A percentile compares a stretch with the other conserved stretches of the same genome.
phyloP scores from a whole-genome alignment of 169 alveolate species.

The Babesia caballi region DNA sequence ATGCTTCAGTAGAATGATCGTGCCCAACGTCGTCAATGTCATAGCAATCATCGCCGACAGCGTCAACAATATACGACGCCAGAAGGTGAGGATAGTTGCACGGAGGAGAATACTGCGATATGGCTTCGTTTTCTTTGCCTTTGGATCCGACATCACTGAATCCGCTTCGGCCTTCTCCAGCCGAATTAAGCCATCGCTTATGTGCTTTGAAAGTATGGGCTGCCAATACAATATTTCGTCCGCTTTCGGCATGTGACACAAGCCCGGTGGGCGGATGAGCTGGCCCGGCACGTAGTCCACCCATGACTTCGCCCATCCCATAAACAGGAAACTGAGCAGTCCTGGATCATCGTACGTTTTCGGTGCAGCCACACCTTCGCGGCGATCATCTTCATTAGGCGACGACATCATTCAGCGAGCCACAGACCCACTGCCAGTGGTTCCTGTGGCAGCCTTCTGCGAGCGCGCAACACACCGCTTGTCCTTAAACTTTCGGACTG shows the following conservation, averaged over 20 bases:
- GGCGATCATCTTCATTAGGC: neutral
- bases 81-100: slow-evolving; percentile 15
- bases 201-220: slow-evolving; percentile 48
- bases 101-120: neutral
- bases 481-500: too few species aligned
- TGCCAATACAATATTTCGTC: slow-evolving; percentile 52
- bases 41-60: neutral
- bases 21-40: neutral
- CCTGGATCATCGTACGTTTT: slow-evolving; percentile 18
- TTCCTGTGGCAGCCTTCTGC: too few species aligned
- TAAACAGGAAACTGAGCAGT: slow-evolving; percentile 15
- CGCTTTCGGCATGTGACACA: slow-evolving; percentile 49
- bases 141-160: neutral
- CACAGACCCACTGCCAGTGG: too few species aligned
- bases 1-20: slow-evolving; percentile 1
- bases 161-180: slow-evolving; percentile 23
- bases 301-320: slow-evolving; percentile 44
- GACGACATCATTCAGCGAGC: neutral
- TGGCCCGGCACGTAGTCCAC: too few species aligned
- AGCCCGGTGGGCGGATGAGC: too few species aligned
- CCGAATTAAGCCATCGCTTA: slow-evolving; percentile 43
- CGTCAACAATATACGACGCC: slow-evolving; percentile 9
- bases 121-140: neutral
- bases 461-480: too few species aligned
- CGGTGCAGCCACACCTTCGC: neutral